Evolutionary conservation across 495 filamentous ascomycete species (phyloP), one percentile per base, ranked within the genome.

Genomic region (Cryomyces antarcticus): DNA sequence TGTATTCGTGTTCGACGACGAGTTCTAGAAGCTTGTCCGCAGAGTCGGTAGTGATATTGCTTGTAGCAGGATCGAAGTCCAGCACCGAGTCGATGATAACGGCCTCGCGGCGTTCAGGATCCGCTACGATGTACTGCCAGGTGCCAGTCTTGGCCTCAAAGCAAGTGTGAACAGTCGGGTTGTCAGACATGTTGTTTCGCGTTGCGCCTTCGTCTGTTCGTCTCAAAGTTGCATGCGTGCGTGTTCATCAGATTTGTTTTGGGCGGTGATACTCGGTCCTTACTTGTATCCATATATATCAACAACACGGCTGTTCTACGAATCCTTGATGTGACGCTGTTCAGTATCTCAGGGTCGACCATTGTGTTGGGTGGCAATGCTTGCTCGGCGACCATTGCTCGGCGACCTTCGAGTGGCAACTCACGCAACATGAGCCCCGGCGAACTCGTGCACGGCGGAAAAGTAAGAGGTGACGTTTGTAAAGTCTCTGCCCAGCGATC

Each of bases 111-210:
- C 70, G 71, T 9, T 52, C 39, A 0, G 69, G 64, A 49, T 72
- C 69, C 4, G 63, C 67, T 3, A 77, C 62, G n/a, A 78, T 50
- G 49, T 75, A 77, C 46, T 77, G 73, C 69, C 69, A 77, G 37
- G 73, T 77, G n/a, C 61, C 55, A 0, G 70, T 69, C 7, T 47
- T 48, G 0, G 44, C 27, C 39, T 73, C 68, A 46, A 64, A 69
- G 6, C 64, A 24, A 36, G 45, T 41, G 52, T 69, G 59, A 27
- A 71, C 58, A 1, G 11, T 37, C 17, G 17, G 33, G 33, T 12
- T 36, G 33, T 36, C 33, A 12, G 33, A 10, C 9, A 36, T n/a
- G n/a, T 35, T 7, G 33, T 35, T 35, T 40, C 7, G 49, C n/a
- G 40, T 39, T 43, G 46, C 3, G 34, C 29, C 12, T 33, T 13